These are phyloP conservation scores for Penicillium paradoxum DNA, from an alignment of 495 filamentous ascomycete genomes.

Conservation along the genomic window DNA sequence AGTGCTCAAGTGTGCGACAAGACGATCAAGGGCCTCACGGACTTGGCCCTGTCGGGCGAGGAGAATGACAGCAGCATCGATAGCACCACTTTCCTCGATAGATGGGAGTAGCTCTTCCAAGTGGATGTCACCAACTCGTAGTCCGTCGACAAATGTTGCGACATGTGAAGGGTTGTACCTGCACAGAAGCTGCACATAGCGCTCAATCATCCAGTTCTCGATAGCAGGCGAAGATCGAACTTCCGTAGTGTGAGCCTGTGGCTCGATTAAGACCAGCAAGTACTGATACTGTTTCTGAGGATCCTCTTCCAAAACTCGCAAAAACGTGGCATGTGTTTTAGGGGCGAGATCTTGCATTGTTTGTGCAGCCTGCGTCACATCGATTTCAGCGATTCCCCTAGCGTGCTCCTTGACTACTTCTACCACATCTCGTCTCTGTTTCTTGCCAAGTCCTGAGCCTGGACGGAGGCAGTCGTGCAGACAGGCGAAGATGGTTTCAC, in stretches of 20 bases:
- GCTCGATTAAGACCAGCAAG: slow-evolving; percentile 73
- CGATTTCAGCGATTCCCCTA: slow-evolving; percentile 60
- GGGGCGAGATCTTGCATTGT: slow-evolving; percentile 63
- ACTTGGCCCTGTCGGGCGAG: slow-evolving; percentile 88
- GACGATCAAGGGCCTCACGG: slow-evolving; percentile 73
- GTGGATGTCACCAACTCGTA: slow-evolving; percentile 74
- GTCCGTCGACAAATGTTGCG: slow-evolving; percentile 71
- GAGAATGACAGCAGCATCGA: slow-evolving; percentile 89
- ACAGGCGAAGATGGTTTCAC: slow-evolving; percentile 67
- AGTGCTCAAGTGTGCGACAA: slow-evolving; percentile 70
- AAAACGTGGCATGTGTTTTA: slow-evolving; percentile 63
- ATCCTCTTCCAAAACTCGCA: slow-evolving; percentile 60
- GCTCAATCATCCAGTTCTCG: slow-evolving; percentile 62
- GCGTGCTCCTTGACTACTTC: slow-evolving; percentile 66
- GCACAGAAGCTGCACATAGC: slow-evolving; percentile 88
- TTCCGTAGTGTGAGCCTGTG: slow-evolving; percentile 41
- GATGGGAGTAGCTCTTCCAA: slow-evolving; percentile 77
- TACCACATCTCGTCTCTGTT: slow-evolving; percentile 71
- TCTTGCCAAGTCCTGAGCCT: slow-evolving; percentile 63
- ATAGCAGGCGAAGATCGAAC: slow-evolving; percentile 22
- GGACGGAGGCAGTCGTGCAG: slow-evolving; percentile 75
- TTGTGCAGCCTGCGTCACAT: slow-evolving; percentile 62
- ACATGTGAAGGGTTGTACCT: slow-evolving; percentile 76
- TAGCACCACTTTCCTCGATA: slow-evolving; percentile 81
- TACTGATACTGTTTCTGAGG: slow-evolving; percentile 69